phyloP scores from a whole-genome alignment of 176 grass and related monocot species.

The Oryza meyeriana region DNA sequence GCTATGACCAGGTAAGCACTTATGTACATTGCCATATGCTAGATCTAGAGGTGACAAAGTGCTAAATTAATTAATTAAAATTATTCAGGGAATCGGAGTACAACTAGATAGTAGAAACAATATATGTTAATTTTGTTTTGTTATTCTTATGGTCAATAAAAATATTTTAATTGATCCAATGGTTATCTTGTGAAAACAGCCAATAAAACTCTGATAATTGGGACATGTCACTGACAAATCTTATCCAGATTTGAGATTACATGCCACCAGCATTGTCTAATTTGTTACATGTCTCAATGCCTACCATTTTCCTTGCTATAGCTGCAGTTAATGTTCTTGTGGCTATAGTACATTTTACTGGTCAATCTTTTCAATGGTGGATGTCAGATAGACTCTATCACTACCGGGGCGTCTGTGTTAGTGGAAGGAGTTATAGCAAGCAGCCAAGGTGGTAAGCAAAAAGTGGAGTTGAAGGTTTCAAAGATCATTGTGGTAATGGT shows the following conservation, averaged over 20 bases:
- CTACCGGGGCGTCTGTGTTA: slow-evolving; percentile 78
- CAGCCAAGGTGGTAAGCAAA: slow-evolving; percentile 96
- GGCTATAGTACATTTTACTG: slow-evolving; percentile 13
- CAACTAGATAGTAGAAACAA: background rate
- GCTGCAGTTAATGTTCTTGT: slow-evolving; percentile 15
- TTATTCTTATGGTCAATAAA: background rate
- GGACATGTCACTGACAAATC: background rate
- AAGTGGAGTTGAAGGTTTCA: slow-evolving; percentile 90
- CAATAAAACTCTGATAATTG: slow-evolving; percentile 7
- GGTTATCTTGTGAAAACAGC: background rate
- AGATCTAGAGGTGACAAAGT: background rate
- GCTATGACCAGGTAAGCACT: slow-evolving; percentile 75
- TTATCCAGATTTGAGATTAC: background rate
- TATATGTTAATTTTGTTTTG: background rate
- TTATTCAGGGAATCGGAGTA: background rate
- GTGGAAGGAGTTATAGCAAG: slow-evolving; percentile 76
- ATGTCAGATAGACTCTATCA: slow-evolving; percentile 86
- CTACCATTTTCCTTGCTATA: slow-evolving; percentile 7
- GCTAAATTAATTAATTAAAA: background rate
- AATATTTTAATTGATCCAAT: slow-evolving; percentile 6
- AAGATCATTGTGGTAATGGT: slow-evolving; percentile 68
- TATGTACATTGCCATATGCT: slow-evolving; percentile 9
- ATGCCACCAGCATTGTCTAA: background rate
- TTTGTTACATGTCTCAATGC: background rate
- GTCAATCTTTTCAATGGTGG: slow-evolving; percentile 31